phyloP scores from a whole-genome alignment of 2,329 filamentous ascomycete genomes.

The Arthroderma sp. region DNA sequence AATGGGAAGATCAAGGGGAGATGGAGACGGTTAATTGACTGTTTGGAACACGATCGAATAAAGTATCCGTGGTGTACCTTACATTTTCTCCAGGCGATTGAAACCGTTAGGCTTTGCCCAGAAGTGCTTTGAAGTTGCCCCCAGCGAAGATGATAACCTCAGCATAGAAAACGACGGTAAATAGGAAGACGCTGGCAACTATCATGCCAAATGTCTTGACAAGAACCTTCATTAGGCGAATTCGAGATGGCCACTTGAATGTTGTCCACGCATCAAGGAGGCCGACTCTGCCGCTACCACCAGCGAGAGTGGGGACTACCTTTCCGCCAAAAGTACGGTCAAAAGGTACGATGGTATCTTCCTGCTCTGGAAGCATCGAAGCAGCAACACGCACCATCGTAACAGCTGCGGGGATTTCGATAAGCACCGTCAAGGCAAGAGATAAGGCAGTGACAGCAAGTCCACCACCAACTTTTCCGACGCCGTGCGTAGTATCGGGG shows the following conservation, averaged over 20 bases:
- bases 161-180: slow-evolving; percentile 38
- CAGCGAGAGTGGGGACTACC: slow-evolving; percentile 60
- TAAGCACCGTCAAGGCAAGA: slow-evolving; percentile 41
- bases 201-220: slow-evolving; percentile 54
- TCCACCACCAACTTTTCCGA: slow-evolving; percentile 26
- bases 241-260: slow-evolving; percentile 59
- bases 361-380: slow-evolving; percentile 66
- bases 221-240: slow-evolving; percentile 61
- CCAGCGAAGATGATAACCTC: slow-evolving; percentile 41
- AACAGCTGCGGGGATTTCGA: slow-evolving; percentile 63
- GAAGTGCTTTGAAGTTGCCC: slow-evolving; percentile 10
- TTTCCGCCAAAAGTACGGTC: slow-evolving; percentile 74
- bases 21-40: no score
- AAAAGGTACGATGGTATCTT: slow-evolving; percentile 78
- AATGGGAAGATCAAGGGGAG: no score
- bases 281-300: slow-evolving; percentile 56
- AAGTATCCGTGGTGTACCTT: no score
- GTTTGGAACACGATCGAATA: no score
- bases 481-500: slow-evolving; percentile 20
- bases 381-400: slow-evolving; percentile 74
- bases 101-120: slow-evolving; percentile 2
- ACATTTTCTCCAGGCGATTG: no score
- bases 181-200: slow-evolving; percentile 34
- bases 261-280: slow-evolving; percentile 66
- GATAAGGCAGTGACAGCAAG: slow-evolving; percentile 14